Evolutionary conservation across 495 filamentous ascomycete species (phyloP), one percentile per base, ranked within the genome.

Genomic region (Tuber borchii): DNA sequence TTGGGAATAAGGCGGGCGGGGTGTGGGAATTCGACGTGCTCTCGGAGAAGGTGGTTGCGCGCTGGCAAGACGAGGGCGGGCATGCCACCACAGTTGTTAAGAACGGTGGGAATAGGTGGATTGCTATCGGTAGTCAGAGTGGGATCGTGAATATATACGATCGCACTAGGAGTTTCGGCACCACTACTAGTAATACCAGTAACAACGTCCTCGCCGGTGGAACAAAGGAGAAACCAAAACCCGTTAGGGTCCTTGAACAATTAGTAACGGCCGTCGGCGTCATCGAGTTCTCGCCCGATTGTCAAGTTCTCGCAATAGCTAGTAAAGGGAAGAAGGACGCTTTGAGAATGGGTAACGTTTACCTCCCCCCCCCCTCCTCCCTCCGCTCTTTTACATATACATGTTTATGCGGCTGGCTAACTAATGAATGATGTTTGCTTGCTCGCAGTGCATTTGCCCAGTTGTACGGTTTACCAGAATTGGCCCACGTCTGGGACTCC

Each of bases 121-220:
- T 97, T 12, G 94, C 92, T 16, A 86, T 97, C 39, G 95, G 95
- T 9, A 92, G 90, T 44, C 91, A 89, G 51, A 92, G 90, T 70
- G 95, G 95, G 40, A 90, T 99, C 37, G 89, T 97, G 40, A 97
- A 97, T 82, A 87, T 99, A 71, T 99, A 99, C 84, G 94, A 98
- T 83, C 91, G 95, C 8, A 86, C 88, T 37, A 81, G 74, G 37
- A 83, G 84, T 22, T 86, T 83, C 88, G 88, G 42, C 10, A 12
- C 84, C 1, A 83, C 84, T 5, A 76, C 83, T 37, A 79, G 42
- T 1, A 6, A 84, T 1, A 83, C 84, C 4, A 76, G 83, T 40
- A 79, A 78, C 51, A 16, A 31, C 8, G 80, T 79, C 42, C 84
- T 85, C 9, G 85, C 86, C 71, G 86, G 85, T 75, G 83, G 85